Evolutionary conservation across 495 filamentous ascomycete species (phyloP).

Genomic region (Penicillium canescens): DNA sequence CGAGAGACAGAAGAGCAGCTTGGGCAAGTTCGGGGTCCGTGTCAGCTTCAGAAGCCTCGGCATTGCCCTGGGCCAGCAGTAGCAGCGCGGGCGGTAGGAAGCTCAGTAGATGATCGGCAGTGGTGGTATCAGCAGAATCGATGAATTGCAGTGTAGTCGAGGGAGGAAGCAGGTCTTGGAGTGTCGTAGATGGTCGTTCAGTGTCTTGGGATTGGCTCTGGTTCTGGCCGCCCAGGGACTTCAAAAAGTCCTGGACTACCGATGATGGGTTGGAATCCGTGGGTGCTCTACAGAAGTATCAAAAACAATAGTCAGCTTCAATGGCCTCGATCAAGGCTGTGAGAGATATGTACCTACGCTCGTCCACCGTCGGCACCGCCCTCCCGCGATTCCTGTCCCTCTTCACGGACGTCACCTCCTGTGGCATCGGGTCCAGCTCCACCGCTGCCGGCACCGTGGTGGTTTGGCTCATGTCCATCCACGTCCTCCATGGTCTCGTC

Average conservation of each 20-base stretch:
- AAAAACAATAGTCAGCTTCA: slow-evolving; percentile 6
- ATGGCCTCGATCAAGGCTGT: slow-evolving; percentile 5
- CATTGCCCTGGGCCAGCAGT: slow-evolving; percentile 68
- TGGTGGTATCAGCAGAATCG: slow-evolving; percentile 59
- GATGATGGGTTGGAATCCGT: slow-evolving; percentile 56
- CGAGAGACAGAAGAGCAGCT: slow-evolving; percentile 74
- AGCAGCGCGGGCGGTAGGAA: slow-evolving; percentile 75
- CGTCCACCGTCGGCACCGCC: slow-evolving; percentile 94
- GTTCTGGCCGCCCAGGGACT: slow-evolving; percentile 65
- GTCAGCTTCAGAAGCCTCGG: slow-evolving; percentile 57
- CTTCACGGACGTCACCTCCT: slow-evolving; percentile 85
- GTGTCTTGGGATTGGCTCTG: slow-evolving; percentile 47
- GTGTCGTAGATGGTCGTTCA: slow-evolving; percentile 74
- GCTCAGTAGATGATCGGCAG: slow-evolving; percentile 71
- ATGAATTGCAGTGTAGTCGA: slow-evolving; percentile 75
- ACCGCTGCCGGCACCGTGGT: slow-evolving; percentile 63
- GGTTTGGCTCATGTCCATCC: slow-evolving; percentile 58
- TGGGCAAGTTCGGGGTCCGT: slow-evolving; percentile 64
- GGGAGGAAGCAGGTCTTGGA: slow-evolving; percentile 81
- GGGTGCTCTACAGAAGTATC: slow-evolving; percentile 33
- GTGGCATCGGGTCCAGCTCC: slow-evolving; percentile 85
- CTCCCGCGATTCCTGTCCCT: slow-evolving; percentile 82
- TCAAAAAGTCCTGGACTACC: slow-evolving; percentile 82
- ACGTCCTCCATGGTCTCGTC: slow-evolving; percentile 87
- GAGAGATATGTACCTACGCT: slow-evolving; percentile 87